Base-by-base conservation (phyloP, 148 eudicot genomes). In the Silene uniflora region DNA sequence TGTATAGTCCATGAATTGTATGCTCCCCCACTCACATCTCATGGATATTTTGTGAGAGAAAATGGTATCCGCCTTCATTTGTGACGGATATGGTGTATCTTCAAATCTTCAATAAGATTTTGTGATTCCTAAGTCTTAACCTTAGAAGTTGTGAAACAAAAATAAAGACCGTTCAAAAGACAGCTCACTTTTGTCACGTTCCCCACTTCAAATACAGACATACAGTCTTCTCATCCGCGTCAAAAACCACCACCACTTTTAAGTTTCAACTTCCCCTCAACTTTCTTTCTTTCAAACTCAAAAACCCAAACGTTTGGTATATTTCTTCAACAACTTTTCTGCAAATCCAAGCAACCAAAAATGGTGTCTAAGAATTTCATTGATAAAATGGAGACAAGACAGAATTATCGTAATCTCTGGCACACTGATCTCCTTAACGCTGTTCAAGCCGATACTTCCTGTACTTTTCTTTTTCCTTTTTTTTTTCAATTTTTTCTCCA, bases 391-490 rank as follows among this genome's bases (percentile, higher is more conserved):
- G 82, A 90, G 81, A 73, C 73, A 27, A 85, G 98, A 14, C 91
- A 93, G 84, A 85, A 86, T 75, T 93, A 77, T 70, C 93, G 91
- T 5, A 91, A 91, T 74, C 77, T 93, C 22, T 91, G 98, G 98
- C 98, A 91, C 85, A 84, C 97, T 69, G 98, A 93, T 85, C 95
- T 91, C 62, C 59, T 84, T 49, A 75, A 75, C 80, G 80, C 93
- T 10, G 78, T 90, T 39, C 87, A 86, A 63, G 83, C 85, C 13
- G 97, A 93, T 49, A 83, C 98, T 77, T 90, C 93, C 42, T 93
- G 98, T 93, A 89, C 29, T 58, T 24, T 32, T 42, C 19, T 62
- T 23, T 32, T 65, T 6, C 44, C 44, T 39, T 14, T 52, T 74
- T 25, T 71, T 32, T 49, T 56, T 22, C 55, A 4, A 1, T 56